A percentile compares a stretch with the other conserved stretches of the same genome.
These are phyloP conservation scores for Ceratobasidium sp. DNA, from an alignment of 1,284 basidiomycete genomes.

Conservation along the genomic window DNA sequence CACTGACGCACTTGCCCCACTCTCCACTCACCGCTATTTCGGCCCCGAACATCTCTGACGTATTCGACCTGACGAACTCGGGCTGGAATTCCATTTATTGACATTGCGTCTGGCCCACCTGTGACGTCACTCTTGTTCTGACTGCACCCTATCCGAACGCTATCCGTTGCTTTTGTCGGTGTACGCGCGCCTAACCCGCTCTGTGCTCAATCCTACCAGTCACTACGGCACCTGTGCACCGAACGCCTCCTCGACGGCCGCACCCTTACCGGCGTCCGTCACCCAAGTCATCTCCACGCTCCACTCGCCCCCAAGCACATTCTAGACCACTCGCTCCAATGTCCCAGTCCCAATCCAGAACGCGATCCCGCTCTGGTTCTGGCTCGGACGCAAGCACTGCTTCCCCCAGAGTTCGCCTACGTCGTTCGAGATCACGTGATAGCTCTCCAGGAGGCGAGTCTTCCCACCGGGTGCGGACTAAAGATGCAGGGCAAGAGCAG, in stretches of 20 bases:
- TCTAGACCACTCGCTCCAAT: background rate
- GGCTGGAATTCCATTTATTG: background rate
- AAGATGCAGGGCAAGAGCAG: background rate
- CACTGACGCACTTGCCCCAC: constrained; percentile 13
- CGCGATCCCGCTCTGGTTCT: constrained; percentile 32
- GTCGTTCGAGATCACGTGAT: constrained; percentile 36
- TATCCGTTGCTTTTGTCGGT: background rate
- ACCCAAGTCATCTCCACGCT: constrained; percentile 20
- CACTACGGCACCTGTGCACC: constrained; percentile 34
- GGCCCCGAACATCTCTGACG: constrained; percentile 15
- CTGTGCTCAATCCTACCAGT: constrained; percentile 30
- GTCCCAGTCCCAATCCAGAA: constrained; percentile 1
- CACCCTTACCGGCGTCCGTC: constrained; percentile 23
- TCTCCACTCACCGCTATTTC: background rate
- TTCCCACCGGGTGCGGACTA: background rate
- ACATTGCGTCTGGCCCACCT: background rate
- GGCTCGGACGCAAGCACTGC: constrained; percentile 14
- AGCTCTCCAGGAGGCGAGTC: constrained; percentile 12
- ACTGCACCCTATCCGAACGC: constrained; percentile 3
- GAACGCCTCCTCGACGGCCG: background rate
- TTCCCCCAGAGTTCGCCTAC: constrained; percentile 34
- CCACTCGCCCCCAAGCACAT: background rate
- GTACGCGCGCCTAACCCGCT: constrained; percentile 24
- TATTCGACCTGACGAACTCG: background rate
- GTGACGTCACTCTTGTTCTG: constrained; percentile 7